Evolutionary conservation across 2,329 filamentous ascomycete genomes (phyloP), one percentile per base, ranked within the genome.

Genomic region (Alternaria brassicae): DNA sequence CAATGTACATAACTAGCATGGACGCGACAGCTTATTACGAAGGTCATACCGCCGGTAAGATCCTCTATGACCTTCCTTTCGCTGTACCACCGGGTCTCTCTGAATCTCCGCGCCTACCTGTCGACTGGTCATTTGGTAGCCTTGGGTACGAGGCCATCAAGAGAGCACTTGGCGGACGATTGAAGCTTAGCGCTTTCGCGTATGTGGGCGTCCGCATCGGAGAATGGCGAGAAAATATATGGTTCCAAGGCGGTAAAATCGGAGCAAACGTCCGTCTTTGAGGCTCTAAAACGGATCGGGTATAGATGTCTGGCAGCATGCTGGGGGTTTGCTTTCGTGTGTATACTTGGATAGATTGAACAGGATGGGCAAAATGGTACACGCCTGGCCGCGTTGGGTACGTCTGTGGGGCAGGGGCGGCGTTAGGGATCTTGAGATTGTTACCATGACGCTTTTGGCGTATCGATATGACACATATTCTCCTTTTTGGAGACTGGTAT

Each of bases 21-120:
- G 90, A 96, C 71, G 94, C 94, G 6, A 92, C 90, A 1, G 93
- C 95, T 0, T 90, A 88, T 61, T 96, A 96, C 77, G 92, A 96
- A 63, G 91, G 88, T 8, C 88, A 94, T 52, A 85, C 88, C 2
- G 83, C 96, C 0, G 95, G 93, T 1, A 86, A 83, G 25, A 97
- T 98, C 58, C 67, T 89, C 23, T 92, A 95, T 73, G 83, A 89
- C 37, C 74, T 87, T 15, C 87, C 91, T 0, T 94, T 98, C 70
- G 85, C 87, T 2, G 90, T 93, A 2, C 89, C 89, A 0, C 92
- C 93, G 0, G 92, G 93, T 0, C 75, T 86, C 1, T 91, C 89
- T 2, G 80, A 85, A 56, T 91, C 90, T 0, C 94, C 94, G 1
- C 85, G 85, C 57, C 75, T 99, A 40, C 93, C 94, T 0, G 94